Evolutionary conservation across 2,329 filamentous ascomycete genomes (phyloP), one percentile per base, ranked within the genome.

Genomic region (Bimuria novae-zelandiae): DNA sequence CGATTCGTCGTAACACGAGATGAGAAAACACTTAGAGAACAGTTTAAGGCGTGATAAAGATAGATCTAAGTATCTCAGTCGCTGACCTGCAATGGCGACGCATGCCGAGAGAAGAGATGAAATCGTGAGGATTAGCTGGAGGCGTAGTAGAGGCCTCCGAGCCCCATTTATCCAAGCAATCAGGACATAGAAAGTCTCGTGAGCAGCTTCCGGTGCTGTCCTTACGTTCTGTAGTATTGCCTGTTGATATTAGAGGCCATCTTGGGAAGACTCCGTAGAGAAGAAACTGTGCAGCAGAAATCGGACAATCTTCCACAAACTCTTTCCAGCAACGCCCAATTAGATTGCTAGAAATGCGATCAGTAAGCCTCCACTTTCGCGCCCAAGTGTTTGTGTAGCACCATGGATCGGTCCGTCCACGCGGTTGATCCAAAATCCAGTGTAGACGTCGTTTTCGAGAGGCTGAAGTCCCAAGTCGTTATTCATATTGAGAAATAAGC

Each of bases 191-290:
- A 51, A 32, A 0, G 41, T 10, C 3, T 63, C 17, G 3, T 57
- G 54, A 11, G 49, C 40, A 6, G 52, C 60, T 40, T 49, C 58
- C 12, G 25, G 49, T 10, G 60, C 50, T 8, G 52, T 46, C 4
- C 54, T n/a, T 2, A 60, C 59, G 30, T 75, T 75, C 2, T 71
- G 61, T 2, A 75, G 54, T 4, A 73, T 61, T 0, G 69, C 60
- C 49, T 75, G 72, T 21, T 70, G 64, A 33, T 70, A 60, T 25
- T 72, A 59, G 2, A 71, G 17, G 7, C 59, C 68, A 47, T 74
- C 72, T 49, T 21, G 2, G 35, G 8, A 6, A 23, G 45, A n/a
- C 2, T 23, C 7, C 1, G 56, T 45, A 1, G 62, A 64, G 3
- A 57, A 48, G n/a, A 14, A 21, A 3, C 22, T 30, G 41, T 62